A percentile compares a stretch with the other conserved stretches of the same genome.
phyloP scores from a whole-genome alignment of 768 basidiomycete species.

The Mycena metata region DNA sequence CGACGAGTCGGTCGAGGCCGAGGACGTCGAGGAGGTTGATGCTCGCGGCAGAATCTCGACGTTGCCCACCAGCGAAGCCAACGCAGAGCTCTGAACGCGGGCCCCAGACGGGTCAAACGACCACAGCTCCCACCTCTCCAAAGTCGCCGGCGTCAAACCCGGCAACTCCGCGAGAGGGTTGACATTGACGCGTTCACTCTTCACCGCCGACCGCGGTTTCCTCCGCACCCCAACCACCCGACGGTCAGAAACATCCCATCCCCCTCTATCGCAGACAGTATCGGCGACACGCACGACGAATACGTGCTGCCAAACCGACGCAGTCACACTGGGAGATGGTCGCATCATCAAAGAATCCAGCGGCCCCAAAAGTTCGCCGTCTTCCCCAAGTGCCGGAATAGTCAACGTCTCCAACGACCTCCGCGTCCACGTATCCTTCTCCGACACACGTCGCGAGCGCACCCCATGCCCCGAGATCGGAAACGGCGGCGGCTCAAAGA shows the following conservation, averaged over 20 bases:
- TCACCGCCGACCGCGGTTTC: constrained; percentile 60
- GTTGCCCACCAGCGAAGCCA: constrained; percentile 59
- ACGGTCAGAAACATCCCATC: constrained; percentile 77
- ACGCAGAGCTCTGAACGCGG: constrained; percentile 62
- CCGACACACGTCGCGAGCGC: constrained; percentile 79
- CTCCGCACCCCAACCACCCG: constrained; percentile 79
- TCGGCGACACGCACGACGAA: constrained; percentile 67
- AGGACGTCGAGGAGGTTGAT: constrained; percentile 37
- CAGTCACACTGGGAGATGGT: constrained; percentile 50
- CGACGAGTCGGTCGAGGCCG: constrained; percentile 34
- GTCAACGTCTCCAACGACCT: constrained; percentile 62
- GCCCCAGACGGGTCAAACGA: constrained; percentile 71
- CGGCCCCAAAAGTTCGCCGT: constrained; percentile 48
- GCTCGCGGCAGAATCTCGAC: constrained; percentile 38
- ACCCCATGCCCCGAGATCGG: constrained; percentile 87
- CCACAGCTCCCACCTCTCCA: constrained; percentile 91
- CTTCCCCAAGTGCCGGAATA: constrained; percentile 61
- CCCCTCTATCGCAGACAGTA: constrained; percentile 78
- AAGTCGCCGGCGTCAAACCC: constrained; percentile 72
- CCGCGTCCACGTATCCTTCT: constrained; percentile 67
- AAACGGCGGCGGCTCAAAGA: constrained; percentile 68
- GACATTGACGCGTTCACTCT: constrained; percentile 43
- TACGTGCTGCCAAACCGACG: constrained; percentile 72
- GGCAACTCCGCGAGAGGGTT: constrained; percentile 17
- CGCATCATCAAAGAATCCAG: constrained; percentile 47